phyloP scores from a whole-genome alignment of 2,329 filamentous ascomycete species.

The Bretziella fagacearum region DNA sequence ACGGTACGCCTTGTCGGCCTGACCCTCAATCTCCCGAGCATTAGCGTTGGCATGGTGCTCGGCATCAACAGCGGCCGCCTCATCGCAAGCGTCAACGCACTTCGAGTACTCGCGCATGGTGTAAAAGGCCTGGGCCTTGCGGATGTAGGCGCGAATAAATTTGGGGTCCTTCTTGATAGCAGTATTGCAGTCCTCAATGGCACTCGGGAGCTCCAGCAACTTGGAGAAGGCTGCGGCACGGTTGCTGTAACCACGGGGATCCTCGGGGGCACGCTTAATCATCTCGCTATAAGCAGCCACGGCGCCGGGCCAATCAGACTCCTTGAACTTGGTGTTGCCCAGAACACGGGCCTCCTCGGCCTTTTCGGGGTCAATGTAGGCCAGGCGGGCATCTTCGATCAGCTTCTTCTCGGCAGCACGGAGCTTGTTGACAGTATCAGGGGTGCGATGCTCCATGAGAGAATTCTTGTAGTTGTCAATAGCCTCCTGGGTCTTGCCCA shows the following conservation, averaged over 20 bases:
- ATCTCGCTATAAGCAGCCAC: slow-evolving; percentile 92
- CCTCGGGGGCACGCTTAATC: slow-evolving; percentile 85
- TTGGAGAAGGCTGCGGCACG: slow-evolving; percentile 94
- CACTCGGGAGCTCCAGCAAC: slow-evolving; percentile 85
- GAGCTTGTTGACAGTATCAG: slow-evolving; percentile 84
- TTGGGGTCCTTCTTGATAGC: slow-evolving; percentile 81
- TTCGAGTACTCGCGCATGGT: slow-evolving; percentile 98
- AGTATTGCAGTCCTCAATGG: slow-evolving; percentile 77
- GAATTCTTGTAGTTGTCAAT: slow-evolving; percentile 86
- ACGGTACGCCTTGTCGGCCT: slow-evolving; percentile 80
- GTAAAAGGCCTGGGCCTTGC: slow-evolving; percentile 88
- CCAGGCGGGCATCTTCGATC: slow-evolving; percentile 53
- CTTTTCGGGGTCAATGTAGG: slow-evolving; percentile 80
- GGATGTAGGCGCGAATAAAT: slow-evolving; percentile 91
- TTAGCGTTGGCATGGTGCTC: slow-evolving; percentile 56
- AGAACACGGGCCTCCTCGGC: slow-evolving; percentile 90
- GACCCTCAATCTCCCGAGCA: slow-evolving; percentile 76
- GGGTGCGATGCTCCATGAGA: slow-evolving; percentile 89
- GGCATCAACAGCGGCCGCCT: slow-evolving; percentile 61
- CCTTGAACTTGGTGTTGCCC: slow-evolving; percentile 95
- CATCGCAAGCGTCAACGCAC: slow-evolving; percentile 74
- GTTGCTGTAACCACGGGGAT: slow-evolving; percentile 92
- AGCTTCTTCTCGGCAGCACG: slow-evolving; percentile 79
- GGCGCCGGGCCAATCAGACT: slow-evolving; percentile 83
- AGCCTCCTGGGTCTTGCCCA: slow-evolving; percentile 61